phyloP scores from a whole-genome alignment of 164 flowering plant genomes.

The Akebia trifoliata region DNA sequence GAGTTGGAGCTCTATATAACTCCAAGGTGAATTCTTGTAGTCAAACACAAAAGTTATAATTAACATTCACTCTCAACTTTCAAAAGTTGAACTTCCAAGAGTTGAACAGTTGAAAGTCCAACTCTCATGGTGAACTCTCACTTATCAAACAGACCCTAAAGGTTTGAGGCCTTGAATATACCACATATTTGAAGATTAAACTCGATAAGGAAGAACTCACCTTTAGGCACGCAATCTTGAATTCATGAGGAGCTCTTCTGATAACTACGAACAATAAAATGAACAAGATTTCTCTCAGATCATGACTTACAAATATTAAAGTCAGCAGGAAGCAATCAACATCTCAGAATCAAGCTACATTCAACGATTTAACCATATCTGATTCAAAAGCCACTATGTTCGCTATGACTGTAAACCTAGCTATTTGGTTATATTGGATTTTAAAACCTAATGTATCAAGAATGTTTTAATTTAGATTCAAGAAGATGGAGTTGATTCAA shows the following conservation, averaged over 20 bases:
- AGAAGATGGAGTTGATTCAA: too few relatives aligned
- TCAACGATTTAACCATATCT: slow-evolving; percentile 1
- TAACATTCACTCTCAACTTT: too few relatives aligned
- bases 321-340: background rate
- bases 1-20: too few relatives aligned
- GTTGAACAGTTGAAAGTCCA: too few relatives aligned
- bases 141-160: too few relatives aligned
- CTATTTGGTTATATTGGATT: background rate
- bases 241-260: slow-evolving; percentile 97
- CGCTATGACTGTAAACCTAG: background rate
- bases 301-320: background rate
- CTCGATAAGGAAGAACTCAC: slow-evolving; percentile 32
- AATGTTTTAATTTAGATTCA: too few relatives aligned
- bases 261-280: slow-evolving; percentile 51
- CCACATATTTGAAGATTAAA: background rate
- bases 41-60: too few relatives aligned
- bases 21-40: too few relatives aligned
- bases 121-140: too few relatives aligned
- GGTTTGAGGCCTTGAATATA: too few relatives aligned
- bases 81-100: too few relatives aligned
- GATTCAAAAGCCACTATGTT: background rate
- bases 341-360: background rate
- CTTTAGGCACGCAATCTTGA: slow-evolving; percentile 93
- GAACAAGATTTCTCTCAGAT: slow-evolving; percentile 4
- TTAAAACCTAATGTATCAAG: too few relatives aligned